Base-by-base conservation (phyloP, 2,329 filamentous ascomycete species). In the Davidsoniella virescens region DNA sequence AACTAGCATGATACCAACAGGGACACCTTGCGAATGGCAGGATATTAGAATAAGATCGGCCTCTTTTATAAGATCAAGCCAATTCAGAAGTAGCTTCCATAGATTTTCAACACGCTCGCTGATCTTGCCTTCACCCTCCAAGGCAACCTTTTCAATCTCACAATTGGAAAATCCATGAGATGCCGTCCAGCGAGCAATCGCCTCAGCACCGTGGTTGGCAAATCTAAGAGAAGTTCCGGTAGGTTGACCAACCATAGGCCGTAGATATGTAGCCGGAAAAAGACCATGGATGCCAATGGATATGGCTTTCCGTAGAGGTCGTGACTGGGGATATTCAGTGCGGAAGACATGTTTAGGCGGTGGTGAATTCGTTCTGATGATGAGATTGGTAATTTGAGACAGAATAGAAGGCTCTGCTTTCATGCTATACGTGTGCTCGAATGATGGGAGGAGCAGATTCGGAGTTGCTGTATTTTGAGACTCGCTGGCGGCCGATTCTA, bases 171-270 rank as follows among this genome's bases (percentile, higher is more conserved):
- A 87, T 1, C 84, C 82, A 56, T 86, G 77, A 10, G 70, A 70
- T 49, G 86, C 78, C 0, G 86, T 78, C 86, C 88, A 98, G 53
- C 81, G 74, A 52, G 82, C 76, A 57, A 98, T 90, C 1, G 86
- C 82, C 38, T 84, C 79, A 5, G 87, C 87, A 16, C 84, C 84
- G 59, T 90, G 82, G 55, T 84, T 90, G 8, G 88, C 87, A 61
- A 98, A 98, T 39, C 87, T 82, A 51, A 96, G 79, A 0, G 90
- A 96, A 1, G 92, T 98, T 5, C 92, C 92, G 0, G 88, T 98
- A 0, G 92, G 92, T 58, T 94, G 90, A 0, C 92, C 92, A 14
- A 96, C 81, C 57, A 98, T 84, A 17, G 82, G 84, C n/a, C 92
- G 82, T 36, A 98, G 72, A 40, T 93, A 76, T 0, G 83, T 78